These are phyloP conservation scores for Boletus sensibilis DNA, from an alignment of 768 basidiomycete genomes.

Conservation along the genomic window DNA sequence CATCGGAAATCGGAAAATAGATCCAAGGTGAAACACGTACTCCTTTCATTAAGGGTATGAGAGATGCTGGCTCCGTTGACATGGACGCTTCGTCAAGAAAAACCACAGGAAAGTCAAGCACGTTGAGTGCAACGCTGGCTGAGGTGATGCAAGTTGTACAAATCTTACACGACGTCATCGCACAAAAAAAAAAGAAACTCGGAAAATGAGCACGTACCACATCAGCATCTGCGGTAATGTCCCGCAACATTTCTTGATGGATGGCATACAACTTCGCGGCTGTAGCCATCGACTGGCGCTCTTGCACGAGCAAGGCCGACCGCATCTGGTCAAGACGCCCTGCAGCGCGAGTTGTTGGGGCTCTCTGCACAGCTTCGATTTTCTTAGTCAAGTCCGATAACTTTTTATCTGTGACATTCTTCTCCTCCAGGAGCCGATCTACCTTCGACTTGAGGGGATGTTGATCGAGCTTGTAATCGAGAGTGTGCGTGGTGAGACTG, in stretches of 20 bases:
- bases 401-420: conserved; percentile 31
- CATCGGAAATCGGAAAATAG: conserved; percentile 8
- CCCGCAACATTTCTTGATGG: conserved; percentile 61
- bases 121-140: conserved; percentile 59
- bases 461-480: conserved; percentile 59
- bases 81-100: conserved; percentile 95
- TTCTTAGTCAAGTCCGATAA: conserved; percentile 27
- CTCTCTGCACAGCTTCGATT: conserved; percentile 19
- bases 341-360: conserved; percentile 12
- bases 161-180: conserved; percentile 45
- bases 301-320: conserved; percentile 22
- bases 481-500: conserved; percentile 53
- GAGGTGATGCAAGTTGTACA: conserved; percentile 88
- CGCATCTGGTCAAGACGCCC: conserved; percentile 33
- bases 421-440: conserved; percentile 40
- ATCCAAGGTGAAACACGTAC: conserved; percentile 47
- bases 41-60: conserved; percentile 93
- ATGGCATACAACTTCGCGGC: conserved; percentile 51
- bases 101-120: conserved; percentile 87
- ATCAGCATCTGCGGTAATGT: conserved; percentile 64
- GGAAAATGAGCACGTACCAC: conserved; percentile 52
- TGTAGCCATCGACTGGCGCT: conserved; percentile 32
- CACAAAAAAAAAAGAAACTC: background rate
- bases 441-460: conserved; percentile 57
- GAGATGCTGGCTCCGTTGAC: conserved; percentile 90